A percentile compares a stretch with the other conserved stretches of the same genome.
These are phyloP conservation scores for Pythium pyrilobum DNA, from an alignment of 352 stramenopile genomes.

Conservation along the genomic window DNA sequence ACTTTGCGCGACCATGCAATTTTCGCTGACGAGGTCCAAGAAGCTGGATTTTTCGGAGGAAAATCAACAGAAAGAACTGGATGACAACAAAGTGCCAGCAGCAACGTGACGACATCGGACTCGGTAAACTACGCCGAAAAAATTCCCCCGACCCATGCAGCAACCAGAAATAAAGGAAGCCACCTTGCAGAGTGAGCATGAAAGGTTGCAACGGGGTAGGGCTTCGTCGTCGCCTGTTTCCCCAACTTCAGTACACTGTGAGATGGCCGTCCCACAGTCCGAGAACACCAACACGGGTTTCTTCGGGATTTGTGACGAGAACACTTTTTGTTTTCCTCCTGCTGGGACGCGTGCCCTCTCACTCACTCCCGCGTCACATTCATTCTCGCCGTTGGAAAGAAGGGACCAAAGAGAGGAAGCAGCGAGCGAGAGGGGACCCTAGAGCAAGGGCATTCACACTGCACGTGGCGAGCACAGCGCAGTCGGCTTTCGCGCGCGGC, in stretches of 20 bases:
- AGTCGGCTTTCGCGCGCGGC: no score
- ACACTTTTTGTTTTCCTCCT: not conserved
- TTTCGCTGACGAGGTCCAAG: no score
- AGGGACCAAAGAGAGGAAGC: not conserved
- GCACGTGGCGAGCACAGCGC: not conserved
- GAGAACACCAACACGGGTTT: constrained; percentile 1
- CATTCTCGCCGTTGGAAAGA: not conserved
- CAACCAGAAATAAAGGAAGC: not conserved
- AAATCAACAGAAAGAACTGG: no score
- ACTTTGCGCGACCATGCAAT: no score
- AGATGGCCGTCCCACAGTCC: no score
- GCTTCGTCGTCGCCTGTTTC: not conserved
- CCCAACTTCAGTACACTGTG: no score
- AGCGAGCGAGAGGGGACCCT: no score
- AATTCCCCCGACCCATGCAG: not conserved
- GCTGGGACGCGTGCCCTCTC: not conserved
- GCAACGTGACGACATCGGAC: not conserved
- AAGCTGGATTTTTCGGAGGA: no score
- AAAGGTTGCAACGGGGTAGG: constrained; percentile 24
- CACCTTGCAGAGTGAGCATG: constrained; percentile 6
- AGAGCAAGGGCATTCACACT: no score
- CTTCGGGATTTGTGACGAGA: constrained; percentile 3
- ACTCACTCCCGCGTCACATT: not conserved
- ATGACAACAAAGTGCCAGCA: no score
- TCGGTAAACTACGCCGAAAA: constrained; percentile 1